Evolutionary conservation across 306 rosid genomes (phyloP).

Genomic region (Lathyrus oleraceus): DNA sequence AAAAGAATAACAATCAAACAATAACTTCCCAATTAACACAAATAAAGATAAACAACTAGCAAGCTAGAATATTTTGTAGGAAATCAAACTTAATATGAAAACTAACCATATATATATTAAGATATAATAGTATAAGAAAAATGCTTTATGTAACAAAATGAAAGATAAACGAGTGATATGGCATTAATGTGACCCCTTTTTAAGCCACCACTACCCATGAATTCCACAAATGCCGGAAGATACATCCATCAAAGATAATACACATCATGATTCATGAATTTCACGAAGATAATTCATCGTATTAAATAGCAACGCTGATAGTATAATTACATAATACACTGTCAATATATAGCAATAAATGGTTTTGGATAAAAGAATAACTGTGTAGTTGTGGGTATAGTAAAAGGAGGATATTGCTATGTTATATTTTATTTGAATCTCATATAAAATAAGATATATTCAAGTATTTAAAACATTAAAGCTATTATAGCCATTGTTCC

Average conservation of each 20-base stretch:
- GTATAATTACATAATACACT: neutral
- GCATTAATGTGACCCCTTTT: no score
- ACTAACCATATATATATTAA: conserved; percentile 3
- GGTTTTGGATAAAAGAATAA: neutral
- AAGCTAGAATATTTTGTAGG: conserved; percentile 20
- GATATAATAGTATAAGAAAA: neutral
- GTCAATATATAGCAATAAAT: neutral
- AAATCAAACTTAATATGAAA: conserved; percentile 1
- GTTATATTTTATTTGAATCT: neutral
- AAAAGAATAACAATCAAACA: conserved; percentile 24
- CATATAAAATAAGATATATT: neutral
- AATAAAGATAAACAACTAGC: conserved; percentile 21
- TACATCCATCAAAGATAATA: no score
- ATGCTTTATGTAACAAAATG: no score
- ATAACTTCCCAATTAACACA: conserved; percentile 27
- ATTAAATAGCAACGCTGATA: no score
- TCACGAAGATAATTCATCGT: no score
- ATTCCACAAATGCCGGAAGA: no score
- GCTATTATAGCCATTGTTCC: neutral
- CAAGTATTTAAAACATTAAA: neutral
- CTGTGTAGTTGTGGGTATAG: neutral
- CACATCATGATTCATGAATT: no score
- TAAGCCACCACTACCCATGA: no score
- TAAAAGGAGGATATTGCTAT: neutral
- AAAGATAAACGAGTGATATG: no score